Evolutionary conservation across 2,329 filamentous ascomycete species (phyloP).

Genomic region (Cercospora sp.): DNA sequence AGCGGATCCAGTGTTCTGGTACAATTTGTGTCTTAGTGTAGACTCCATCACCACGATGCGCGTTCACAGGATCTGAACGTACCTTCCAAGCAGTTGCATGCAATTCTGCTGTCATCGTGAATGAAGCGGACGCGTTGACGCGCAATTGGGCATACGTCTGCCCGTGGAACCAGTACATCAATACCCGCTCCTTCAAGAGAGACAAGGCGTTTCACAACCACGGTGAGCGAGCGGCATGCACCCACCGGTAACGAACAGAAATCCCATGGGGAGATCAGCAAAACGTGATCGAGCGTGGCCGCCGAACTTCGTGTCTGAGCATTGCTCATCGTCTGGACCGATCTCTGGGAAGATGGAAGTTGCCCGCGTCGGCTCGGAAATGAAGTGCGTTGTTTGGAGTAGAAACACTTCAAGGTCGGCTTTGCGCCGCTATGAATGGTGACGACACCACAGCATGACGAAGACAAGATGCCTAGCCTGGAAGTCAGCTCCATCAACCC

Average conservation of each 20-base stretch:
- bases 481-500: background rate
- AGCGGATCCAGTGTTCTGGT: no score
- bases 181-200: background rate
- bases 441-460: background rate
- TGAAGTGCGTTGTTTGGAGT: background rate
- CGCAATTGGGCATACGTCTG: background rate
- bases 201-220: conserved; percentile 2
- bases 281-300: conserved; percentile 9
- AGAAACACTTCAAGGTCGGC: background rate
- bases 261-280: background rate
- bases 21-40: no score
- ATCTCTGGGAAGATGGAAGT: background rate
- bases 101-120: background rate
- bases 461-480: background rate
- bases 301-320: conserved; percentile 8
- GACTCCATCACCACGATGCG: no score
- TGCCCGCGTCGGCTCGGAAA: background rate
- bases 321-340: background rate
- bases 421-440: background rate
- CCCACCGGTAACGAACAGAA: background rate
- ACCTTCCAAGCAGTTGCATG: background rate
- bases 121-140: background rate
- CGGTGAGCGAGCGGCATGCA: background rate
- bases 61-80: background rate
- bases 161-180: background rate